These are phyloP conservation scores for Solanum gracilifrons DNA, from an alignment of 257 asterid species.

Conservation along the genomic window DNA sequence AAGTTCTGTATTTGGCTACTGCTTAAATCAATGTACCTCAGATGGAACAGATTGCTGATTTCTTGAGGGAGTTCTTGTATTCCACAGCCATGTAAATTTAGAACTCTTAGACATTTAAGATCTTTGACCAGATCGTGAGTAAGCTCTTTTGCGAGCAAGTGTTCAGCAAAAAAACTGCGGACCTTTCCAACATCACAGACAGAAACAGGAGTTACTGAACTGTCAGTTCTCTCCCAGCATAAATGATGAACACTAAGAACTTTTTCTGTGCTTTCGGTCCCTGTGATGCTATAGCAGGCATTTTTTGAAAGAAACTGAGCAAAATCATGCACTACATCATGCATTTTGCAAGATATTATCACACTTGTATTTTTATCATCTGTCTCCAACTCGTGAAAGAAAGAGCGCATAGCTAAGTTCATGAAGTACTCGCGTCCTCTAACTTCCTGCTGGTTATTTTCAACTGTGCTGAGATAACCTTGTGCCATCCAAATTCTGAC, in stretches of 20 bases:
- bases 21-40: constrained; percentile 11
- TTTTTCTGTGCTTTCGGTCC: background rate
- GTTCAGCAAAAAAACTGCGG: background rate
- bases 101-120: background rate
- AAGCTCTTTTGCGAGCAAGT: background rate
- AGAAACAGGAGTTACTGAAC: background rate
- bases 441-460: constrained; percentile 6
- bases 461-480: constrained; percentile 12
- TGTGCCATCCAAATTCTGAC: constrained; percentile 37
- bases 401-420: constrained; percentile 10
- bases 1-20: background rate
- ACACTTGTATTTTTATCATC: background rate
- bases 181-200: background rate
- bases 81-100: background rate
- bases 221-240: background rate
- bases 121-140: background rate
- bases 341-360: constrained; percentile 15
- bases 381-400: constrained; percentile 9
- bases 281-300: background rate
- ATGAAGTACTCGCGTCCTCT: constrained; percentile 16
- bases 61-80: background rate
- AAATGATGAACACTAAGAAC: background rate
- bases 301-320: background rate
- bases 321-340: constrained; percentile 22
- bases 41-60: constrained; percentile 7